These are phyloP conservation scores for Hortaea werneckii DNA, from an alignment of 2,329 filamentous ascomycete genomes.

Conservation along the genomic window DNA sequence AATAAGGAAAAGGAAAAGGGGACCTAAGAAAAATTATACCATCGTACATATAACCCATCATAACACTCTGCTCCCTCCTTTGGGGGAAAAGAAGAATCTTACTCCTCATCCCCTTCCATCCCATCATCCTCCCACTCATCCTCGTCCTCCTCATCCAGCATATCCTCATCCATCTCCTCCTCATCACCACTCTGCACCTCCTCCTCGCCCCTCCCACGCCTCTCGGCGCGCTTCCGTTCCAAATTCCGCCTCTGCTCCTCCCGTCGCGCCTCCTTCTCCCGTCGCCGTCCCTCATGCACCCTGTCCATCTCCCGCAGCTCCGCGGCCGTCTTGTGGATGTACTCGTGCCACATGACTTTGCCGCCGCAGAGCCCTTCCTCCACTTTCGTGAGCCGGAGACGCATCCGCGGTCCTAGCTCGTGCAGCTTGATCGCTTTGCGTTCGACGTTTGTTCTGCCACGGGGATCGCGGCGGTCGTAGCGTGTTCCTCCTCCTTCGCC, in stretches of 20 bases:
- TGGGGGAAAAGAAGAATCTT: not conserved
- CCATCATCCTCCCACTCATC: slow-evolving; percentile 34
- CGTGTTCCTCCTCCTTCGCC: slow-evolving; percentile 7
- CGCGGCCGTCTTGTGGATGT: slow-evolving; percentile 69
- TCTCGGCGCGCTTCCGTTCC: slow-evolving; percentile 68
- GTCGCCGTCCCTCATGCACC: slow-evolving; percentile 66
- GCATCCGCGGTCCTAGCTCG: slow-evolving; percentile 85
- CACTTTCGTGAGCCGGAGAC: slow-evolving; percentile 81
- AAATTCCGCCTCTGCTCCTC: slow-evolving; percentile 83
- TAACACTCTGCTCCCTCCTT: too few species aligned
- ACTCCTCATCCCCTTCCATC: slow-evolving; percentile 1
- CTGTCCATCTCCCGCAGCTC: slow-evolving; percentile 72
- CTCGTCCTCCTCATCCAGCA: slow-evolving; percentile 43
- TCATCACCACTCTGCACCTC: slow-evolving; percentile 31
- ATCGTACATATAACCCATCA: too few species aligned
- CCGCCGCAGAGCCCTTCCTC: slow-evolving; percentile 87
- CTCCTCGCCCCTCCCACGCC: slow-evolving; percentile 34
- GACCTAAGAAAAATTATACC: too few species aligned
- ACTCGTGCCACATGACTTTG: slow-evolving; percentile 96
- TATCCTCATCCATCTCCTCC: slow-evolving; percentile 31
- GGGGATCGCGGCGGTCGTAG: slow-evolving; percentile 24
- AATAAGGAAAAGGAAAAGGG: too few species aligned
- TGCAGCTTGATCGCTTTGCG: slow-evolving; percentile 83
- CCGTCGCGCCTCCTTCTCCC: slow-evolving; percentile 73
- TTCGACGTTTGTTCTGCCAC: slow-evolving; percentile 48